phyloP scores from a whole-genome alignment of 2,329 filamentous ascomycete genomes.

The Pyricularia pennisetigena region DNA sequence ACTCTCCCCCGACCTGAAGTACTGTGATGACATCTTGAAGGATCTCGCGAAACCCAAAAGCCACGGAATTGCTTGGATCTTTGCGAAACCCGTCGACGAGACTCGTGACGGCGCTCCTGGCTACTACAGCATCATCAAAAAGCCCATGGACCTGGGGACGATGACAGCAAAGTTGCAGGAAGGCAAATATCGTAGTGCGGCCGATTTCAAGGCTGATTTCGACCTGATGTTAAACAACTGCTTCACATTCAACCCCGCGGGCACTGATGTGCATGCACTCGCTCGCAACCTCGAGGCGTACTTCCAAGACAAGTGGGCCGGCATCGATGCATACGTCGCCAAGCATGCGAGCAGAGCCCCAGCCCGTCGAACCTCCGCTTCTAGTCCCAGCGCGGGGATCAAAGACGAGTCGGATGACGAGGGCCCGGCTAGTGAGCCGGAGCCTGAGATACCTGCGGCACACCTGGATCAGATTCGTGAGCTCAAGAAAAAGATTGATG shows the following conservation, averaged over 20 bases:
- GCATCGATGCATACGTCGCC: conserved; percentile 29
- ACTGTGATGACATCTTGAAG: conserved; percentile 72
- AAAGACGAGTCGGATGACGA: conserved; percentile 67
- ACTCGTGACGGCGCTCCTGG: conserved; percentile 88
- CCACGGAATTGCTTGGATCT: conserved; percentile 57
- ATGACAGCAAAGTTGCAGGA: conserved; percentile 66
- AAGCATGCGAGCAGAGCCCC: background rate
- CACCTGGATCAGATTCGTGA: conserved; percentile 13
- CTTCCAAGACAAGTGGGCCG: conserved; percentile 66
- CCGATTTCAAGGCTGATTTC: conserved; percentile 80
- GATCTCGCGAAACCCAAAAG: conserved; percentile 72
- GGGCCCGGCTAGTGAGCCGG: conserved; percentile 55
- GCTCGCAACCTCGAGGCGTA: conserved; percentile 65
- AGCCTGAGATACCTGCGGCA: conserved; percentile 44
- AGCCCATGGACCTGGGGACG: conserved; percentile 90
- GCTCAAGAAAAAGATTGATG: conserved; percentile 26
- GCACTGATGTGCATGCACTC: conserved; percentile 23
- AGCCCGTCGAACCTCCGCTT: conserved; percentile 32
- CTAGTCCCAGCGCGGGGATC: conserved; percentile 55
- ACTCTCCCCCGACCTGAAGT: conserved; percentile 78
- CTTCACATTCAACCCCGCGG: conserved; percentile 66
- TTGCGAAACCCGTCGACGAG: conserved; percentile 79
- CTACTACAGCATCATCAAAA: conserved; percentile 90
- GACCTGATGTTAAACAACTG: conserved; percentile 82
- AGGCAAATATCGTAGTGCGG: conserved; percentile 70